These are phyloP conservation scores for Cicer judaicum DNA, from an alignment of 306 rosid species.

Conservation along the genomic window DNA sequence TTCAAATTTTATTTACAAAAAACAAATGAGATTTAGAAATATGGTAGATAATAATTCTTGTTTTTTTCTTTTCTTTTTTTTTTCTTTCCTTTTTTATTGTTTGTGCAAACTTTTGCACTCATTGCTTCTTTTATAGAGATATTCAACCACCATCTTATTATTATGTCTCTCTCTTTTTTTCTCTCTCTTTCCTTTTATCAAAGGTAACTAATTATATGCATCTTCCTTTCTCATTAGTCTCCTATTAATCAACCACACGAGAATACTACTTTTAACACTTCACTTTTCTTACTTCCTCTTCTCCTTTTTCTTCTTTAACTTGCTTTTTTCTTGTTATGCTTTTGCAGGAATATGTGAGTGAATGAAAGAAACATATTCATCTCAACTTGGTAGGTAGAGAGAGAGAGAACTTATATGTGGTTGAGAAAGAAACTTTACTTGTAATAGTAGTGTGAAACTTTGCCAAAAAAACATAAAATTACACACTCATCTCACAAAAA, in stretches of 20 bases:
- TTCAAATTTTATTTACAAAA: constrained; percentile 50
- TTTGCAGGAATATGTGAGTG: constrained; percentile 85
- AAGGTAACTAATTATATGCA: constrained; percentile 47
- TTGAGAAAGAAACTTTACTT: constrained; percentile 82
- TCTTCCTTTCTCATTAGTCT: constrained; percentile 34
- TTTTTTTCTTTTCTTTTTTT: constrained; percentile 27
- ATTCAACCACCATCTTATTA: constrained; percentile 61
- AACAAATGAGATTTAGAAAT: not conserved
- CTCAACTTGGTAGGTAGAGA: constrained; percentile 69
- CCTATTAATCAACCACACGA: constrained; percentile 80
- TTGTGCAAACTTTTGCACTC: constrained; percentile 50
- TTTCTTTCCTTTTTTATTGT: constrained; percentile 43
- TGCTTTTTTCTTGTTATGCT: constrained; percentile 53
- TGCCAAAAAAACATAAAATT: constrained; percentile 24
- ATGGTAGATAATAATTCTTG: not conserved
- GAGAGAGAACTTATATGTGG: constrained; percentile 55
- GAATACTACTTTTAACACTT: constrained; percentile 71
- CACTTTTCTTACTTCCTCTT: constrained; percentile 51
- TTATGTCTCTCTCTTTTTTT: constrained; percentile 28
- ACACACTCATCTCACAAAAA: too few species aligned
- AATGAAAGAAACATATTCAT: constrained; percentile 59
- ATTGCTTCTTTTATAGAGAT: constrained; percentile 48
- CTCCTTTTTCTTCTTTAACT: constrained; percentile 48
- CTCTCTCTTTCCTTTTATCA: constrained; percentile 41
- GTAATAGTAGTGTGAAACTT: constrained; percentile 44